Percentiles rank a stretch among this genome's conserved stretches.
Conservation (phyloP, 306 rosid species). For the Cicer yamashitae region DNA sequence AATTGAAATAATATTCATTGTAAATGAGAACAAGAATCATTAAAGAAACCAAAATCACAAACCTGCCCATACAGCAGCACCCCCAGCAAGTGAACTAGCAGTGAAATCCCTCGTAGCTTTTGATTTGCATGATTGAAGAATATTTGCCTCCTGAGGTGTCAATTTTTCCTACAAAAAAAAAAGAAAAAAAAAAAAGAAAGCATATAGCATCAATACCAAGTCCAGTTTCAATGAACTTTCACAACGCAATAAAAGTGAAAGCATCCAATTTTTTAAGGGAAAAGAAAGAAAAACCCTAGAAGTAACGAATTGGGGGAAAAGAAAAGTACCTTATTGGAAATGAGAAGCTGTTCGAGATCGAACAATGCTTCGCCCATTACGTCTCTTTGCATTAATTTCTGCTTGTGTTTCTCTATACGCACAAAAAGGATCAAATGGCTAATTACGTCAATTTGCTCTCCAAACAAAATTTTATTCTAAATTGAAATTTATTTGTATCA, state of each 20-base stretch:
- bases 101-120: conserved; percentile 41
- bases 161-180: conserved; percentile 51
- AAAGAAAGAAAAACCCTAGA: no score
- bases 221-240: conserved; percentile 28
- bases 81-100: conserved; percentile 51
- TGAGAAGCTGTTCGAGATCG: conserved; percentile 38
- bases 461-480: not conserved
- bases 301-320: not conserved
- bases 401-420: not conserved
- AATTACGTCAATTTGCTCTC: not conserved
- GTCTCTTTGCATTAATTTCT: not conserved
- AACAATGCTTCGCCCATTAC: conserved; percentile 23
- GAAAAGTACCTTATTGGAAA: conserved; percentile 12
- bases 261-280: not conserved
- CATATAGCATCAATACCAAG: not conserved
- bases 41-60: conserved; percentile 17
- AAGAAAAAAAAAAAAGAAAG: conserved; percentile 9
- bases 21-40: not conserved
- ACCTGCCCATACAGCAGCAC: conserved; percentile 61
- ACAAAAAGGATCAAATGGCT: not conserved
- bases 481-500: no score
- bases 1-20: not conserved
- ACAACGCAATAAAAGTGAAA: not conserved
- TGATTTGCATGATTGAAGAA: conserved; percentile 54
- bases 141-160: conserved; percentile 54